These are phyloP conservation scores for Lippia alba DNA, from an alignment of 305 asterid species.

Conservation along the genomic window DNA sequence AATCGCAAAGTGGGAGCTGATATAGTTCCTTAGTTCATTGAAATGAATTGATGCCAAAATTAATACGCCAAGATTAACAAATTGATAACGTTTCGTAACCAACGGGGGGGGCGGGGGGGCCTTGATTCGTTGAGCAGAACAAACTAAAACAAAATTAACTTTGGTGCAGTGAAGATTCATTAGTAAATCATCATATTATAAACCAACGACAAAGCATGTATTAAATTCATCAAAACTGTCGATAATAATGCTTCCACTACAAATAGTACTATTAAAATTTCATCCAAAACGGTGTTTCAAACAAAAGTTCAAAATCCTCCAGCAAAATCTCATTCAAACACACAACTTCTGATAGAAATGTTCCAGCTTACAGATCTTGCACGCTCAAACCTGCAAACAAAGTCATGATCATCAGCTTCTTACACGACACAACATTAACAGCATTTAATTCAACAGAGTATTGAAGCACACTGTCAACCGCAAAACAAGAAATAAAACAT, in stretches of 20 bases:
- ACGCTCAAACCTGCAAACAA: conserved; percentile 45
- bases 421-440: background rate
- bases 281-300: conserved; percentile 17
- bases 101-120: too few relatives aligned
- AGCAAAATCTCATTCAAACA: conserved; percentile 10
- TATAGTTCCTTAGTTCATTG: too few relatives aligned
- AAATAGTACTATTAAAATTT: conserved; percentile 1
- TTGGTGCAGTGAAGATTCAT: too few relatives aligned
- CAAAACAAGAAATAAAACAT: too few relatives aligned
- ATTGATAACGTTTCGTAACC: too few relatives aligned
- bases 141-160: too few relatives aligned
- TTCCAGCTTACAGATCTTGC: conserved; percentile 42
- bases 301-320: conserved; percentile 1
- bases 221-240: conserved; percentile 18
- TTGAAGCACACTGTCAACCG: too few relatives aligned
- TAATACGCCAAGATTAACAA: too few relatives aligned
- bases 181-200: background rate
- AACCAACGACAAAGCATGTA: background rate
- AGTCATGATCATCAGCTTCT: background rate
- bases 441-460: too few relatives aligned
- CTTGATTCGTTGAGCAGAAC: too few relatives aligned
- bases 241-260: conserved; percentile 14
- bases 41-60: too few relatives aligned
- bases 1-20: too few relatives aligned
- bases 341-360: background rate